Percentiles rank a stretch among this genome's conserved stretches.
Conservation (phyloP, 139 green algal species). For the Ettlia oleoabundans region DNA sequence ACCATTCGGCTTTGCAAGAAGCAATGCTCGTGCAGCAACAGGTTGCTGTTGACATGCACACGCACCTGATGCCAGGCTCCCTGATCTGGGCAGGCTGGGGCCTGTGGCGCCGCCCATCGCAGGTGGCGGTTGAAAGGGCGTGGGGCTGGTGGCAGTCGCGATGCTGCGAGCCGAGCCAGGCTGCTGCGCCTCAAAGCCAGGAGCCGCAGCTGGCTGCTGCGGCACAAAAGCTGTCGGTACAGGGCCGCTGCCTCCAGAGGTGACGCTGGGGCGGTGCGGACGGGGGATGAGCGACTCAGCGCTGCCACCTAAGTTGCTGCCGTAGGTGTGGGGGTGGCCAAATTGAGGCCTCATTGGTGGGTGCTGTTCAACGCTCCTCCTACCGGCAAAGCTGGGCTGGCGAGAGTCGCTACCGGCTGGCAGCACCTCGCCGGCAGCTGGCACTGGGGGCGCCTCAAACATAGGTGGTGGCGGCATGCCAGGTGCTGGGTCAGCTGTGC, state of each 20-base stretch:
- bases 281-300: too few relatives aligned
- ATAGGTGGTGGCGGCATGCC: background rate
- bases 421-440: background rate
- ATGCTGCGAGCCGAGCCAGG: background rate
- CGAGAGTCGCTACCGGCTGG: too few relatives aligned
- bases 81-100: background rate
- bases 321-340: too few relatives aligned
- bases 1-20: too few relatives aligned
- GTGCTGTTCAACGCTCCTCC: too few relatives aligned
- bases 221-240: background rate
- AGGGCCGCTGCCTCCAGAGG: background rate
- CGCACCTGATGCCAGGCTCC: background rate
- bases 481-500: background rate
- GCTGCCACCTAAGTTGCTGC: too few relatives aligned
- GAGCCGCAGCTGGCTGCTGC: background rate
- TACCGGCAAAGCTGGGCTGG: too few relatives aligned
- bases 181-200: conserved; percentile 6
- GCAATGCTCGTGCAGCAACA: too few relatives aligned
- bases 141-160: background rate
- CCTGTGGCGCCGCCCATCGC: background rate
- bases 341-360: too few relatives aligned
- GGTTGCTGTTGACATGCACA: too few relatives aligned
- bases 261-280: background rate
- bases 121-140: too few relatives aligned
- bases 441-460: background rate